A percentile compares a stretch with the other conserved stretches of the same genome.
Evolutionary conservation across 345 rosid species (phyloP).

Genomic region (Xanthoceras sorbifolium): DNA sequence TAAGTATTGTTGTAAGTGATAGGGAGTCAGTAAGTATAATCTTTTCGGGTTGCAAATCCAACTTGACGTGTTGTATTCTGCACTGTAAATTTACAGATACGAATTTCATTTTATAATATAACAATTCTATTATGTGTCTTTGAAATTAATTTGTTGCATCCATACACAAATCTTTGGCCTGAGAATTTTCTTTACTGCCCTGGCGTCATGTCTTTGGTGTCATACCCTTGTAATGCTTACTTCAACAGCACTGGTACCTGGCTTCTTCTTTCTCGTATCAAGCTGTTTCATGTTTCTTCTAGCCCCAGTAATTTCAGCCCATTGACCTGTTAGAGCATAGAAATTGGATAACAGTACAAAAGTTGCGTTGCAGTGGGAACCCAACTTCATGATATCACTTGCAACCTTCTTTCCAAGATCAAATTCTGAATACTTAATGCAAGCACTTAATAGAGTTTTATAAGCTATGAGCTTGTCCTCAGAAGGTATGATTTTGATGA

Average conservation of each 20-base stretch:
- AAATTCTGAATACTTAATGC: conserved; percentile 30
- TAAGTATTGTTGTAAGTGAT: not conserved
- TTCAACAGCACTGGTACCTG: conserved; percentile 27
- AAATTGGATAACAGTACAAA: conserved; percentile 34
- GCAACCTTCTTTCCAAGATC: conserved; percentile 27
- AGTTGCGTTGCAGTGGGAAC: conserved; percentile 17
- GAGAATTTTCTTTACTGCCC: no score
- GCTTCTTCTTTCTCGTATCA: conserved; percentile 22
- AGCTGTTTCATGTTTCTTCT: conserved; percentile 24
- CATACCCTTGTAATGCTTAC: not conserved
- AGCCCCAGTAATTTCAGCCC: conserved; percentile 27
- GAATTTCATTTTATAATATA: not conserved
- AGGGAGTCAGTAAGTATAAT: not conserved
- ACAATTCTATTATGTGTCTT: not conserved
- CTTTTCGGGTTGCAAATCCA: conserved; percentile 16
- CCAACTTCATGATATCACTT: conserved; percentile 10
- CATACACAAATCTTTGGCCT: no score
- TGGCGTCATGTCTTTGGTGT: no score
- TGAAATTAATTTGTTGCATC: not conserved
- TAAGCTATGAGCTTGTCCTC: conserved; percentile 12
- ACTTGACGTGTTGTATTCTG: conserved; percentile 21
- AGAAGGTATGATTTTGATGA: conserved; percentile 20
- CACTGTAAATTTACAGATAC: conserved; percentile 30
- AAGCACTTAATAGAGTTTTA: conserved; percentile 29
- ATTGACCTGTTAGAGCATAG: conserved; percentile 29